phyloP scores from a whole-genome alignment of 345 rosid genomes.

The Eucalyptus cloeziana region DNA sequence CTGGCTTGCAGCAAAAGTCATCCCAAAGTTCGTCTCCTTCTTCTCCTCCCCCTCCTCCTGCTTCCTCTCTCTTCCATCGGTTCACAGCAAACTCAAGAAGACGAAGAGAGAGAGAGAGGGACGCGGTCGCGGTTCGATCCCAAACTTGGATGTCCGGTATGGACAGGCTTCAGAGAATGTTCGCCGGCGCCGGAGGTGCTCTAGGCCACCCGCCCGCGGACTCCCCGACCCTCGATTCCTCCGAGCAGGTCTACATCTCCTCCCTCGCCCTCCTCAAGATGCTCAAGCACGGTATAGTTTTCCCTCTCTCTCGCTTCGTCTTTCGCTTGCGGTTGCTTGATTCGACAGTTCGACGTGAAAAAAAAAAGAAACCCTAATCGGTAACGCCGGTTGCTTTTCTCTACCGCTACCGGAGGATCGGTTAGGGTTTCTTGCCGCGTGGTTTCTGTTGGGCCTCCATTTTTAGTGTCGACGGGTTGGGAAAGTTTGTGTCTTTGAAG shows the following conservation, averaged over 20 bases:
- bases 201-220: slow-evolving; percentile 17
- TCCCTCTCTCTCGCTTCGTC: background rate
- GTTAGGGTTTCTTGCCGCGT: background rate
- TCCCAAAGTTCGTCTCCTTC: background rate
- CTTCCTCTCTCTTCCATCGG: background rate
- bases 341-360: background rate
- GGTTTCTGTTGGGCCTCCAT: background rate
- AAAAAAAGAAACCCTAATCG: background rate
- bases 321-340: background rate
- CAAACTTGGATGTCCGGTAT: slow-evolving; percentile 11
- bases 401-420: background rate
- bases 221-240: slow-evolving; percentile 86
- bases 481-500: background rate
- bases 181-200: slow-evolving; percentile 57
- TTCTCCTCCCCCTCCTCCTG: too few relatives aligned
- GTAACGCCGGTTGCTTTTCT: background rate
- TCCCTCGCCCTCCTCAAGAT: slow-evolving; percentile 96
- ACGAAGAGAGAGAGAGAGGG: too few relatives aligned
- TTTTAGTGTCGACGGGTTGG: background rate
- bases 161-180: slow-evolving; percentile 87
- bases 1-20: background rate
- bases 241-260: slow-evolving; percentile 97
- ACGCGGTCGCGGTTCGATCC: background rate
- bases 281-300: slow-evolving; percentile 70
- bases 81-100: background rate